These are phyloP conservation scores for Ceriops tagal DNA, from an alignment of 345 rosid species.

Conservation along the genomic window DNA sequence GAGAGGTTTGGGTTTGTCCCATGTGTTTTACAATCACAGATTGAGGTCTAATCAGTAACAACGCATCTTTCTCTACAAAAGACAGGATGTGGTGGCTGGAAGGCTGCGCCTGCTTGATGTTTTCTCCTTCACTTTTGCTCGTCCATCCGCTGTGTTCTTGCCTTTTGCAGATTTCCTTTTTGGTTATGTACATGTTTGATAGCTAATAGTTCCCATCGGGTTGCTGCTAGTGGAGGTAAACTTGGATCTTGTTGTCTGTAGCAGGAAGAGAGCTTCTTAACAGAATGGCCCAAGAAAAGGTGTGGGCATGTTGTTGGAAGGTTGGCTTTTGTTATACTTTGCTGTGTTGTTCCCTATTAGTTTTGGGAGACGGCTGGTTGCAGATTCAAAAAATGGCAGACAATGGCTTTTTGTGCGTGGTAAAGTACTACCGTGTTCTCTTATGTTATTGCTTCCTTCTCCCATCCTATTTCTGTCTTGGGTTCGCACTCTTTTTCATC, in stretches of 20 bases:
- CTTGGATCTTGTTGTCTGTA: slow-evolving; percentile 33
- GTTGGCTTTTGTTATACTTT: slow-evolving; percentile 22
- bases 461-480: too few relatives aligned
- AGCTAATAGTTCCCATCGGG: slow-evolving; percentile 39
- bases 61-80: neutral
- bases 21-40: slow-evolving; percentile 21
- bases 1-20: neutral
- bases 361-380: slow-evolving; percentile 36
- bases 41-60: slow-evolving; percentile 35
- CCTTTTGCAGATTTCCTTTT: slow-evolving; percentile 20
- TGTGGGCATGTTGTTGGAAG: slow-evolving; percentile 24
- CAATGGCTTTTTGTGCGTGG: slow-evolving; percentile 37
- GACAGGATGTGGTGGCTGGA: slow-evolving; percentile 26
- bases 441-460: neutral
- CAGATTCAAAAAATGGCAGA: slow-evolving; percentile 28
- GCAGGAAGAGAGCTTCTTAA: slow-evolving; percentile 31
- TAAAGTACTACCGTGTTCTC: slow-evolving; percentile 26
- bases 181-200: slow-evolving; percentile 49
- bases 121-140: slow-evolving; percentile 15
- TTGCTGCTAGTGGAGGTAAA: slow-evolving; percentile 31
- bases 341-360: slow-evolving; percentile 16
- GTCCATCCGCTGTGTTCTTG: slow-evolving; percentile 6
- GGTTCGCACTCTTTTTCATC: neutral
- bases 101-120: slow-evolving; percentile 22
- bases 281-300: slow-evolving; percentile 22